Base-by-base conservation (phyloP, 2,329 filamentous ascomycete species). In the Fusarium sp. region DNA sequence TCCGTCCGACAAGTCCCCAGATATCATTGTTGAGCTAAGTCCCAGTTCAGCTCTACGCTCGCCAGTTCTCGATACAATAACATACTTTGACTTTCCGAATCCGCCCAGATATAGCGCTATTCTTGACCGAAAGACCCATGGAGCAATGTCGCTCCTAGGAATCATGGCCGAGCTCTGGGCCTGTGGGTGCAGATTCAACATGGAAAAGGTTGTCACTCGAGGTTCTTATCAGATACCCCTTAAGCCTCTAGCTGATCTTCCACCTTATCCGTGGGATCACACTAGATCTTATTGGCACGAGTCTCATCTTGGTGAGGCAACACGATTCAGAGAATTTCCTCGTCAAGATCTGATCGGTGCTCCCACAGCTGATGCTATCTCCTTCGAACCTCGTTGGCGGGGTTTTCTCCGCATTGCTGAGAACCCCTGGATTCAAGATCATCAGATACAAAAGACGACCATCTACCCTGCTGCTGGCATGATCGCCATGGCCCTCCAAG, bases 191-290 rank as follows among this genome's bases (percentile, higher is more conserved):
- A 54, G 66, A 2, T 48, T 82, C 6, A 70, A 82, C 25, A 78
- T 85, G 71, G 69, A 79, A 9, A 75, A 73, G 19, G 72, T 81
- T 25, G 71, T 80, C 25, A 72, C 67, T 31, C 76, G 72, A 38
- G 66, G 67, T 3, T 45, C 65, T 11, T 44, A 56, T 16, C 61
- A 67, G 19, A n/a, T 37, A 12, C 59, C 41, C 7, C 74, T 75
- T n/a, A 79, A 78, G 59, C 82, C 83, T 25, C 78, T 89, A 7
- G 73, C 80, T 3, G 83, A 85, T 63, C 76, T 89, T 37, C 87
- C 88, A 4, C 80, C 82, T 2, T 89, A 89, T 66, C 82, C 85
- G 5, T 89, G 87, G 87, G 87, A 89, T 35, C 87, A 89, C 64
- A 77, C 80, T 31, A 86, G 83, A 31, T 79, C 76, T 3, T 87